phyloP scores from a whole-genome alignment of 2,329 filamentous ascomycete species.

The Aspergillus carbonarius region DNA sequence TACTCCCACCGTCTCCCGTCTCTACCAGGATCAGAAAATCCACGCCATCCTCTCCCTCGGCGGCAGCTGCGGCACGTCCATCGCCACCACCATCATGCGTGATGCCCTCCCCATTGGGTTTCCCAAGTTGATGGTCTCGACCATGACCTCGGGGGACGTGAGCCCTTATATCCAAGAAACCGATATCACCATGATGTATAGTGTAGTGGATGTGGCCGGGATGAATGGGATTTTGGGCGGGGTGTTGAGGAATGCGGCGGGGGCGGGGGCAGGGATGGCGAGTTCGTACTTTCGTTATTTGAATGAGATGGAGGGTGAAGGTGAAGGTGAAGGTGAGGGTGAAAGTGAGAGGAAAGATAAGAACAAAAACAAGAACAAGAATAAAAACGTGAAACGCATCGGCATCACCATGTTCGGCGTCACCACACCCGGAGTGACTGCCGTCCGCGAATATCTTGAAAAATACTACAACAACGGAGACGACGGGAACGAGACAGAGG shows the following conservation, averaged over 20 bases:
- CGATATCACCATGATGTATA: slow-evolving; percentile 70
- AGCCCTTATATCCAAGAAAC: slow-evolving; percentile 65
- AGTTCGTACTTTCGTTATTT: slow-evolving; percentile 38
- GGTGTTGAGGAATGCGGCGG: slow-evolving; percentile 63
- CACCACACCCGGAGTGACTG: slow-evolving; percentile 65
- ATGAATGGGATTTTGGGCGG: slow-evolving; percentile 59
- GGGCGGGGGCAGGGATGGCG: slow-evolving; percentile 61
- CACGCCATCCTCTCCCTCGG: slow-evolving; percentile 61
- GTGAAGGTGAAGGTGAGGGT: not conserved
- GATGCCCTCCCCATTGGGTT: slow-evolving; percentile 62
- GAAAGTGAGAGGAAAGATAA: not conserved
- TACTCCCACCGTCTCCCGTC: slow-evolving; percentile 40
- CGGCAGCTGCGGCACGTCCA: slow-evolving; percentile 62
- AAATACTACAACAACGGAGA: slow-evolving; percentile 28
- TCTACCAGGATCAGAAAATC: slow-evolving; percentile 43
- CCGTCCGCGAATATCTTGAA: slow-evolving; percentile 54
- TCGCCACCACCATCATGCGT: slow-evolving; percentile 62
- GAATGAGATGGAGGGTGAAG: not conserved
- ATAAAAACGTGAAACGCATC: too few relatives aligned
- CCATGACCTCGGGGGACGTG: slow-evolving; percentile 67
- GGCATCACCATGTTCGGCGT: slow-evolving; percentile 75
- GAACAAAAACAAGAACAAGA: too few relatives aligned
- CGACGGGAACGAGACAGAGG: too few relatives aligned
- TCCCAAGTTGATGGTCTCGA: slow-evolving; percentile 69
- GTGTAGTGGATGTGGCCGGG: slow-evolving; percentile 69